Evolutionary conservation across 257 asterid genomes (phyloP).

Genomic region (Nicotiana attenuata): DNA sequence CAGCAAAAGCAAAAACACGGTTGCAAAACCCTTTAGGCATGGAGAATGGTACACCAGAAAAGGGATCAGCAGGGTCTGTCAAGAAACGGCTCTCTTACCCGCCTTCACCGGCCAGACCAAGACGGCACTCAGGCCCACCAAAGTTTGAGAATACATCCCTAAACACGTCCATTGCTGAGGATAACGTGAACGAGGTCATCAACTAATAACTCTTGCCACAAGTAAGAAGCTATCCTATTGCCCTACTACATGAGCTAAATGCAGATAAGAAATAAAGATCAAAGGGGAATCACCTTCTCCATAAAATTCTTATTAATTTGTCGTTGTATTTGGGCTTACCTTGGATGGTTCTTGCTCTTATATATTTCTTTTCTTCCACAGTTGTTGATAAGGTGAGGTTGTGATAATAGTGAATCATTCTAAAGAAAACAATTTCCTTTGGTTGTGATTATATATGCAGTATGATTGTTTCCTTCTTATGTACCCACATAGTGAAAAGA

Average conservation of each 20-base stretch:
- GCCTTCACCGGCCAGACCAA: slow-evolving; percentile 41
- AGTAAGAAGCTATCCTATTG: slow-evolving; percentile 1
- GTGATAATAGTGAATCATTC: slow-evolving; percentile 21
- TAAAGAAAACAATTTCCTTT: slow-evolving; percentile 5
- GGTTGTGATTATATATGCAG: not conserved
- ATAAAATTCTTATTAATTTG: not conserved
- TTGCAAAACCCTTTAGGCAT: slow-evolving; percentile 55
- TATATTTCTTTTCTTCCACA: not conserved
- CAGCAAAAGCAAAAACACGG: slow-evolving; percentile 85
- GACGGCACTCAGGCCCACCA: slow-evolving; percentile 59
- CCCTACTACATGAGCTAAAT: not conserved
- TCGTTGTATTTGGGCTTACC: not conserved
- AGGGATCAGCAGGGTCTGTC: slow-evolving; percentile 32
- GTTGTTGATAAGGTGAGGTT: not conserved
- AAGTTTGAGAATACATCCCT: slow-evolving; percentile 32
- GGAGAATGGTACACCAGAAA: slow-evolving; percentile 26
- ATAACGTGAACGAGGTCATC: slow-evolving; percentile 27
- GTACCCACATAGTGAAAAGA: not conserved
- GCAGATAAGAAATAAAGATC: not conserved
- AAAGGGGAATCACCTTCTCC: not conserved
- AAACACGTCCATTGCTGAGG: slow-evolving; percentile 16
- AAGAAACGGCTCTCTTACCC: slow-evolving; percentile 66
- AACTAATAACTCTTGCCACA: slow-evolving; percentile 13
- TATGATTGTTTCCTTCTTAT: not conserved
- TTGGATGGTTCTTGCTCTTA: not conserved